A percentile compares a stretch with the other conserved stretches of the same genome.
phyloP scores from a whole-genome alignment of 257 asterid species.

The Nicotiana otophora region DNA sequence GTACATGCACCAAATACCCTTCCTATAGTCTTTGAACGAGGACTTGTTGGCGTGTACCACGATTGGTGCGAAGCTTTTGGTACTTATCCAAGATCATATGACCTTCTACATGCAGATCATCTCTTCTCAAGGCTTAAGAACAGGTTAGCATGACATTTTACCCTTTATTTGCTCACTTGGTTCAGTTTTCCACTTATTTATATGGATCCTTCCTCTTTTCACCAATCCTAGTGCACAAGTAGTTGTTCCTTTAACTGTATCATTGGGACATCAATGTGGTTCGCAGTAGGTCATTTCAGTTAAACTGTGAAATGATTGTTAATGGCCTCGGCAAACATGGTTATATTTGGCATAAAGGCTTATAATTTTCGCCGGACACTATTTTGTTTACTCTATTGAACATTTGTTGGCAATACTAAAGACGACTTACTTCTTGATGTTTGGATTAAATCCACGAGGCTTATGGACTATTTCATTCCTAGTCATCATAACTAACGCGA shows the following conservation, averaged over 20 bases:
- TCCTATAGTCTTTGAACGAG: conserved; percentile 85
- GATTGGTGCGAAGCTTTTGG: conserved; percentile 96
- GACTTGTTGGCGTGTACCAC: conserved; percentile 82
- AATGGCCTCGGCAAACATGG: background rate
- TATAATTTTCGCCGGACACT: background rate
- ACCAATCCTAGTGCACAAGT: background rate
- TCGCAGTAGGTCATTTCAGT: no score
- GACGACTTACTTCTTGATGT: background rate
- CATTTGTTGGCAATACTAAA: background rate
- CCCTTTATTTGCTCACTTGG: background rate
- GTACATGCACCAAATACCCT: conserved; percentile 87
- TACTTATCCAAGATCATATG: conserved; percentile 89
- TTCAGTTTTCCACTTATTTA: background rate
- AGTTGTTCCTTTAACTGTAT: background rate
- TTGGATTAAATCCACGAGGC: background rate
- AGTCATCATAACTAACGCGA: background rate
- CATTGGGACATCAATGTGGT: background rate
- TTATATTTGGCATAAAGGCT: background rate
- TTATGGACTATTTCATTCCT: background rate
- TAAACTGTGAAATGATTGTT: background rate
- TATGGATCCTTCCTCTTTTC: background rate
- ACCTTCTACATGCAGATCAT: conserved; percentile 95
- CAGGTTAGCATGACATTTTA: conserved; percentile 35
- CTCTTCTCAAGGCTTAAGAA: conserved; percentile 93
- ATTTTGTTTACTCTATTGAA: background rate